Evolutionary conservation across 805 yeast genomes (phyloP), one percentile per base, ranked within the genome.

Genomic region (Metschnikowia borealis): DNA sequence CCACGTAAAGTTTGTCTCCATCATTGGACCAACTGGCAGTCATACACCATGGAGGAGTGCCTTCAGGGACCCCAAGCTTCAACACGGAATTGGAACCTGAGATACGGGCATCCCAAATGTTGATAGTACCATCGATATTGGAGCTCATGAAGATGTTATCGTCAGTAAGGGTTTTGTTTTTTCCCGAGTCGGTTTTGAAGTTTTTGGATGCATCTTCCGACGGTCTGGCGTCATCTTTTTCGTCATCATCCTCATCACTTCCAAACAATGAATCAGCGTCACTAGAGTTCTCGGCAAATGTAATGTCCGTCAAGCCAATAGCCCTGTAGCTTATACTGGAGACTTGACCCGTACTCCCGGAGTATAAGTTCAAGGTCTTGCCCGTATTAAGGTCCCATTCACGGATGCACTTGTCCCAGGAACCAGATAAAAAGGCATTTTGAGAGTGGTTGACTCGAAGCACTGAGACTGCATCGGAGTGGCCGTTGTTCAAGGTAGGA

Each of bases 21-120:
- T 85, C 84, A 46, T 74, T 73, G 7, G 96, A 84, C 97, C 98
- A 92, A 49, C 87, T 81, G 0, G 96, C 81, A 6, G 89, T 80
- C 78, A 86, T 83, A 66, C 96, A 86, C 98, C 98, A 94, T 0
- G 98, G 98, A 0, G 98, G 96, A 0, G 85, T 78, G 1, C 81
- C 81, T 8, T 77, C 70, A 1, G 89, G 84, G 1, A 84, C 78
- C 0, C 78, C 77, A 13, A 83, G 64, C 36, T 74, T 74, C 15
- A 83, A 62, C 0, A 77, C 83, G 0, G 71, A 66, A 3, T 68
- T 62, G 1, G 70, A 64, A 2, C 55, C 54, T 1, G 57, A 51
- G 20, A 48, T 50, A 51, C 99, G 76, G 4, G 78, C 68, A 65
- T 94, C 99, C 96, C 97, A 91, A 4, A 94, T 67, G 53, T 80